Evolutionary conservation across 352 stramenopile genomes (phyloP), one percentile per base, ranked within the genome.

Genomic region (Albugo candida): DNA sequence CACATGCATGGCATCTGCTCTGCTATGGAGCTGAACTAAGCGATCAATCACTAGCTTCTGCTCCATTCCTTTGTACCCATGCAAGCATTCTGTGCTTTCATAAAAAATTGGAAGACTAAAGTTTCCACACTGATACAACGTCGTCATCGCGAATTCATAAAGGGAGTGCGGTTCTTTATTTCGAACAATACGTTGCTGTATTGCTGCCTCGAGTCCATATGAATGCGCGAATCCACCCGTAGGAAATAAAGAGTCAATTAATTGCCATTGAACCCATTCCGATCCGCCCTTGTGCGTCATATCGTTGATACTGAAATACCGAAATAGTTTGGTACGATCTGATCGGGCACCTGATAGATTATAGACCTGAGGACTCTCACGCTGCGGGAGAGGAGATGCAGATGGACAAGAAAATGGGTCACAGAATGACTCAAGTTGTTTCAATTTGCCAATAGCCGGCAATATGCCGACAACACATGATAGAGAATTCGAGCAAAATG

Each of bases 211-310:
- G 19, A 88, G 67, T 0, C 76, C 76, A 13, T 79, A 54, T 45
- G 76, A 89, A 59, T 89, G 76, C 43, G 76, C 76, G 51, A 89
- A 89, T 41, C 76, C 76, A 38, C 76, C 76, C 0, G 76, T 89
- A 34, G 76, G 76, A 49, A 76, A 89, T 36, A 89, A 54, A 43
- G 76, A 89, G 58, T 89, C 76, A 45, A 85, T 45, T 61, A 89
- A 80, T 54, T 89, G 76, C 76, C 76, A 89, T 37, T 70, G 48
- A 24, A 62, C 51, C 73, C 73, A 85, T 8, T 43, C 38, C 8
- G 38, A 8, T 24, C 17, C 17, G 20, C 3, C 3, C 38, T 24
- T 43, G 3, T 24, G 17, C 8, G 38, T 3, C 38, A 43, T 24
- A 10, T 10, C 8, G 38, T 43, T 41, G 8, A 24, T 10, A 24